Percentiles rank a stretch among this genome's conserved stretches.
These are phyloP conservation scores for Neurospora sp. DNA, from an alignment of 495 filamentous ascomycete species.

Conservation along the genomic window DNA sequence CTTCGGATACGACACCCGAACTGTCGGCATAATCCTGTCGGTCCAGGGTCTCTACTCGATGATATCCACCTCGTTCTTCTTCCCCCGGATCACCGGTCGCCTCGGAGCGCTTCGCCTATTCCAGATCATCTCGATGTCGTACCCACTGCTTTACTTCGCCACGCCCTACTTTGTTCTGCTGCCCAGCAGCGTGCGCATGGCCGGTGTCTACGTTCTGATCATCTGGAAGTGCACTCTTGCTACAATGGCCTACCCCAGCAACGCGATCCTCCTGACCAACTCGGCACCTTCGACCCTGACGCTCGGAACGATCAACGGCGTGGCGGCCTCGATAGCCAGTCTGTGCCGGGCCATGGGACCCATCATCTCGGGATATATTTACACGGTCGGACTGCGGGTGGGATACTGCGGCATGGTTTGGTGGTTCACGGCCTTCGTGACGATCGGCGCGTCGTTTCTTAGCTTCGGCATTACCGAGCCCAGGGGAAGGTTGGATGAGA, in stretches of 20 bases:
- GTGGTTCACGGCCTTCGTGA: slow-evolving; percentile 78
- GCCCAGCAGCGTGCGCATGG: slow-evolving; percentile 56
- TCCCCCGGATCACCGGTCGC: slow-evolving; percentile 59
- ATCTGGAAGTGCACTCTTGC: slow-evolving; percentile 84
- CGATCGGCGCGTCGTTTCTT: slow-evolving; percentile 55
- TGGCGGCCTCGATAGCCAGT: slow-evolving; percentile 84
- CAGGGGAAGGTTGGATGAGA: slow-evolving; percentile 27
- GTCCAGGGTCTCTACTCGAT: slow-evolving; percentile 87
- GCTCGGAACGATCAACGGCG: slow-evolving; percentile 83
- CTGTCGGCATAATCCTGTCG: slow-evolving; percentile 78
- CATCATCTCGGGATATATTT: slow-evolving; percentile 74
- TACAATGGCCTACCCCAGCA: slow-evolving; percentile 77
- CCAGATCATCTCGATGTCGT: slow-evolving; percentile 64
- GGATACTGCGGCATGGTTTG: slow-evolving; percentile 82
- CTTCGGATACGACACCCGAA: slow-evolving; percentile 68
- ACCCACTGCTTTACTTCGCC: slow-evolving; percentile 79
- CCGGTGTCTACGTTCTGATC: slow-evolving; percentile 62
- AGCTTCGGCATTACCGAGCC: slow-evolving; percentile 40
- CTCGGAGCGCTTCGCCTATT: slow-evolving; percentile 74
- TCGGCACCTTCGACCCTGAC: slow-evolving; percentile 69
- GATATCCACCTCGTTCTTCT: slow-evolving; percentile 69
- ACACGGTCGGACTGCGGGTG: slow-evolving; percentile 63
- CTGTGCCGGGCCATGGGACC: slow-evolving; percentile 80
- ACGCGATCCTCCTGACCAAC: slow-evolving; percentile 75
- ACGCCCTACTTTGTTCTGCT: slow-evolving; percentile 86